These are phyloP conservation scores for Tricholoma furcatifolium DNA, from an alignment of 768 basidiomycete species.

Conservation along the genomic window DNA sequence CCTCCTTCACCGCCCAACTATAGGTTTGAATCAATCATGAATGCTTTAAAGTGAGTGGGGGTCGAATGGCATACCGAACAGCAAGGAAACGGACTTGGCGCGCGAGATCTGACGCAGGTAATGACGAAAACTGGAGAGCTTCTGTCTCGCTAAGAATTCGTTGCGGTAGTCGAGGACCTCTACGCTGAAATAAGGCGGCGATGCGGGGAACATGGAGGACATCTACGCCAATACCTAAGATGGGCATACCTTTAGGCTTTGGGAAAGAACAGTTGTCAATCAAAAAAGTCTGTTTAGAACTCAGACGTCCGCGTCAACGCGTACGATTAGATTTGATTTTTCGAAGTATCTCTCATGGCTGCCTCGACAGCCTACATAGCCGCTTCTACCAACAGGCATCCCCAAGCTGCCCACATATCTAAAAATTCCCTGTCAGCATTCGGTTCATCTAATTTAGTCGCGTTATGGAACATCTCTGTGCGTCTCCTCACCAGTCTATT, in stretches of 20 bases:
- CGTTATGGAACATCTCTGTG: slow-evolving; percentile 45
- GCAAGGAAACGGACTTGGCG: slow-evolving; percentile 54
- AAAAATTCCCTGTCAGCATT: slow-evolving; percentile 42
- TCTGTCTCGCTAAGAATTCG: slow-evolving; percentile 65
- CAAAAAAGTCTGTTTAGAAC: slow-evolving; percentile 3
- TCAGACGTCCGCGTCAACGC: slow-evolving; percentile 8
- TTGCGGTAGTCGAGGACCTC: slow-evolving; percentile 45
- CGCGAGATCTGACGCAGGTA: slow-evolving; percentile 20
- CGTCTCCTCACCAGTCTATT: slow-evolving; percentile 7
- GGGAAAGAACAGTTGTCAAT: no score
- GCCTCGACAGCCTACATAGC: slow-evolving; percentile 40
- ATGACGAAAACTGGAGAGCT: slow-evolving; percentile 35
- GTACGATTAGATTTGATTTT: slow-evolving; percentile 10
- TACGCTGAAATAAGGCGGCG: slow-evolving; percentile 47
- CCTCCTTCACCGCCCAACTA: slow-evolving; percentile 86
- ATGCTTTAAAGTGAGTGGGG: not conserved
- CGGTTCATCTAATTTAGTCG: slow-evolving; percentile 44
- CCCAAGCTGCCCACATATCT: slow-evolving; percentile 48
- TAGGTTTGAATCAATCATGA: slow-evolving; percentile 2
- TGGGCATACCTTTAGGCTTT: slow-evolving; percentile 53
- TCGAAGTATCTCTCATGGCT: slow-evolving; percentile 22
- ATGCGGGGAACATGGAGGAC: slow-evolving; percentile 71
- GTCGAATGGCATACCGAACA: slow-evolving; percentile 56
- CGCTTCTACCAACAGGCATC: slow-evolving; percentile 47
- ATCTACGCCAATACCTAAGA: slow-evolving; percentile 79